Conservation (phyloP, 2,329 filamentous ascomycete genomes). For the Chaetomiaceae sp. region DNA sequence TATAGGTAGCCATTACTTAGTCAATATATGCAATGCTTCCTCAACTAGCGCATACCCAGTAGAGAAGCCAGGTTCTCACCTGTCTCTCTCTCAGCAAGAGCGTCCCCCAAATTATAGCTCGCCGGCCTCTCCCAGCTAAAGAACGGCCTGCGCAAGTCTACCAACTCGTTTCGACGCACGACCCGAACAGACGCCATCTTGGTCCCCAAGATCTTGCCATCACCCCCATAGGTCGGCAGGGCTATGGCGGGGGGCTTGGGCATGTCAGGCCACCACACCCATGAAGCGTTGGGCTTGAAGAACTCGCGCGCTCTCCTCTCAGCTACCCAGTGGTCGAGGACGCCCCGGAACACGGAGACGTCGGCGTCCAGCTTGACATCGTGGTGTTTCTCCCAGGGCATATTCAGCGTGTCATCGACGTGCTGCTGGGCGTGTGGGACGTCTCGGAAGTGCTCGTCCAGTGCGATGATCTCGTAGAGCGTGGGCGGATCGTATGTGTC, state of each 20-base stretch:
- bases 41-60: too few relatives aligned
- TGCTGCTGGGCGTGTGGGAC: slow-evolving; percentile 8
- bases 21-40: too few relatives aligned
- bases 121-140: slow-evolving; percentile 2
- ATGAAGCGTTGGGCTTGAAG: background rate
- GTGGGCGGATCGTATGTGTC: slow-evolving; percentile 5
- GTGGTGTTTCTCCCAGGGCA: slow-evolving; percentile 12
- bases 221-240: background rate
- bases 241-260: background rate
- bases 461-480: slow-evolving; percentile 14
- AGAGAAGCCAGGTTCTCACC: too few relatives aligned
- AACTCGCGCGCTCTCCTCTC: background rate
- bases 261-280: background rate
- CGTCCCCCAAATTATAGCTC: slow-evolving; percentile 1
- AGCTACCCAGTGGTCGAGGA: background rate
- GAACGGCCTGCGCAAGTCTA: background rate
- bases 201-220: background rate
- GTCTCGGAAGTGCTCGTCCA: slow-evolving; percentile 9
- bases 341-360: background rate
- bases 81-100: background rate
- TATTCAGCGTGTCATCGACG: background rate
- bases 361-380: slow-evolving; percentile 11
- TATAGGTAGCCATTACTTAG: too few relatives aligned
- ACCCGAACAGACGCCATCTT: background rate
- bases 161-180: background rate